Evolutionary conservation across 495 filamentous ascomycete species (phyloP).

Genomic region (Podospora fimiseda): DNA sequence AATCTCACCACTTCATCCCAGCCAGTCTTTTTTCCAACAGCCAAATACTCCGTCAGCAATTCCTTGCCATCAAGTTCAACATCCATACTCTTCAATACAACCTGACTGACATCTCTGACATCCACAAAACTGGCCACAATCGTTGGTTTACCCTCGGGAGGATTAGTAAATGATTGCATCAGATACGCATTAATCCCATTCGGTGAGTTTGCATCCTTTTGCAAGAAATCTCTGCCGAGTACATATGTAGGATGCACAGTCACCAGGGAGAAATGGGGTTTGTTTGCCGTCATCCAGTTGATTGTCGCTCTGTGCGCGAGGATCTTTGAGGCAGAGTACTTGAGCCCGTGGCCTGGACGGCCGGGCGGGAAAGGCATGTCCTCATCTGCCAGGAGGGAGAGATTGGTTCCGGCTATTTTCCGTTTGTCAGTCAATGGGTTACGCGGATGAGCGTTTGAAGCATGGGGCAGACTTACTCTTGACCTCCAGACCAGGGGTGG

Average conservation of each 20-base stretch:
- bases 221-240: slow-evolving; percentile 7
- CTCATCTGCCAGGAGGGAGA: slow-evolving; percentile 2
- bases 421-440: background rate
- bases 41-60: slow-evolving; percentile 23
- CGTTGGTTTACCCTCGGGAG: slow-evolving; percentile 17
- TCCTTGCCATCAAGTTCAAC: slow-evolving; percentile 15
- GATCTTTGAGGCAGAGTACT: slow-evolving; percentile 17
- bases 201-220: background rate
- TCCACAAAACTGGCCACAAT: slow-evolving; percentile 26
- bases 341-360: slow-evolving; percentile 6
- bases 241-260: slow-evolving; percentile 23
- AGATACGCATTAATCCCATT: slow-evolving; percentile 8
- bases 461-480: background rate
- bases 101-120: slow-evolving; percentile 37
- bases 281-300: slow-evolving; percentile 17
- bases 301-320: slow-evolving; percentile 20
- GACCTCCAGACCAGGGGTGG: slow-evolving; percentile 4
- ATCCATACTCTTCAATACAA: slow-evolving; percentile 29
- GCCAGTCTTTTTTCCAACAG: slow-evolving; percentile 17
- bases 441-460: too few relatives aligned
- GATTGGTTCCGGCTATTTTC: slow-evolving; percentile 7
- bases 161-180: slow-evolving; percentile 25
- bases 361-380: slow-evolving; percentile 11
- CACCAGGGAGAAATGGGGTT: slow-evolving; percentile 22
- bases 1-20: slow-evolving; percentile 29